Evolutionary conservation across 2,329 filamentous ascomycete species (phyloP), one percentile per base, ranked within the genome.

Genomic region (Mycosphaerella arachidis): DNA sequence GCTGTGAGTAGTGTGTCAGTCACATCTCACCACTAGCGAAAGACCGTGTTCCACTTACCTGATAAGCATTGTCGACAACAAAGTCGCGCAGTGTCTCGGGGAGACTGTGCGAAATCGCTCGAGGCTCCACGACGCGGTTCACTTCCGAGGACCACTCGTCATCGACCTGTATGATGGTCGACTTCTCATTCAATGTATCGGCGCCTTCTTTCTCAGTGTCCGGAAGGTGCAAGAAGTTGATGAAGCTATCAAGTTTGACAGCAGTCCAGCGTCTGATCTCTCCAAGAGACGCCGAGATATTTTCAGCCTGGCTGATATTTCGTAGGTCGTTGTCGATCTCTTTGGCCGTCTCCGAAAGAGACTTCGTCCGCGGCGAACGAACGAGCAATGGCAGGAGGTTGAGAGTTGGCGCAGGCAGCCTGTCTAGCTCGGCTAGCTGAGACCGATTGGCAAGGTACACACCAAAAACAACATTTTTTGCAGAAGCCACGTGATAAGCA

Each of bases 401-500:
- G 20, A 97, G 79, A 0, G 90, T 94, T 0, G 92, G 92, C 33
- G 85, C 86, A 0, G 81, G 66, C 1, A 83, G 76, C 0, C 77
- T 71, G 1, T 83, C 76, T 1, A 85, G 71, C 3, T 80, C 76
- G 3, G 81, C 76, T 8, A 81, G 74, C 10, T 82, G 77, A 0
- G 82, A 81, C 55, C 91, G 84, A 71, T 95, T 96, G 46, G 91
- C 90, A 8, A 96, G 82, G 72, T 96, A 97, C 24, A 96, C 75
- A 1, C 92, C 92, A 54, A 96, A 81, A 0, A 91, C 75, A 1
- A 90, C 73, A 43, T 84, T 77, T 6, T 69, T 40, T 6, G 56
- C 60, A 31, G 30, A 6, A 5, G 56, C 7, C 27, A 31, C 29
- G 4, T 55, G n/a, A 2, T 48, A 24, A 5, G 56, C 8, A 35